Evolutionary conservation across 2,329 filamentous ascomycete genomes (phyloP), one percentile per base, ranked within the genome.

Genomic region (Fusarium nematophilum): DNA sequence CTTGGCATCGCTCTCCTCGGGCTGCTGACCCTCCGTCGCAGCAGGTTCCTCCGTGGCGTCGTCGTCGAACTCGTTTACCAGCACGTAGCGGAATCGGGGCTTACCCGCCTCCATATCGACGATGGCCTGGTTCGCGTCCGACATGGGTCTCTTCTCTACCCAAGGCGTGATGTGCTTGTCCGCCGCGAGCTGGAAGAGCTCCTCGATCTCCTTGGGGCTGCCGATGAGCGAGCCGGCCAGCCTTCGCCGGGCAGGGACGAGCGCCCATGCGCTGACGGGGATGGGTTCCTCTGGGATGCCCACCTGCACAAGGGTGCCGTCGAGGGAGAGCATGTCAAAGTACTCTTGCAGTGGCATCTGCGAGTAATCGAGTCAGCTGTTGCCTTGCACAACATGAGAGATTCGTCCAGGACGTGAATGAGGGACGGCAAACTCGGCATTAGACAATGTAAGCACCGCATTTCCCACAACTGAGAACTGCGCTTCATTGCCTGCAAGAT

Each of bases 141-240:
- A 79, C 80, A 88, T 81, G 0, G 80, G 78, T 47, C 81, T 73
- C 67, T 77, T 73, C 65, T 86, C 76, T 21, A 87, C 79, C 82
- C 82, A 86, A 1, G 84, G 81, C 69, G 82, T 79, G 8, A 88
- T 73, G 0, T 78, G 75, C 67, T 86, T 83, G 42, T 85, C 78
- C 0, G 79, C 84, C 3, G 82, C 84, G 40, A 88, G 77, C 49
- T 81, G 63, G 47, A 88, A 70, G 83, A 88, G 88, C 59, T 85
- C 82, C 29, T 78, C 73, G 34, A 88, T 87, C 66, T 87, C 81
- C n/a, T 71, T 70, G 0, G 85, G 84, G 11, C 76, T 76, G 0
- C 83, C 83, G 62, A 86, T 73, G 29, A 70, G 44, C 5, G 70
- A 73, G 3, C 83, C 83, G 0, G 62, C 57, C 1, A 66, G 38